Conservation (phyloP, 768 basidiomycete genomes). For the Hirschioporus abietinus region DNA sequence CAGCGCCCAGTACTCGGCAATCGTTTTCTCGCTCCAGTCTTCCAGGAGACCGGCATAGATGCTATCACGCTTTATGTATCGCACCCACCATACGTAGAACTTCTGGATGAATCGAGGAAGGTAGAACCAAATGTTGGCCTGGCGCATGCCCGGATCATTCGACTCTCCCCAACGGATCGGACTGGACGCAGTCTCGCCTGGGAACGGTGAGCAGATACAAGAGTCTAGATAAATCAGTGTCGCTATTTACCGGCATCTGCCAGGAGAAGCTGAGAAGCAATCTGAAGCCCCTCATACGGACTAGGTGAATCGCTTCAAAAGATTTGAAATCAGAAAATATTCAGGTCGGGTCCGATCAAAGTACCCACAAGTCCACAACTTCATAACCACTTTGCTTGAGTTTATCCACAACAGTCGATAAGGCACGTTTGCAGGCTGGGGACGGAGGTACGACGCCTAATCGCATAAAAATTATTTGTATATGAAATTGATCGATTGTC, state of each 20-base stretch:
- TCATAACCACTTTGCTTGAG: conserved; percentile 44
- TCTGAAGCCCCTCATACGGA: conserved; percentile 46
- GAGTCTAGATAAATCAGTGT: not conserved
- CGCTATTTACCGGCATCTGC: conserved; percentile 40
- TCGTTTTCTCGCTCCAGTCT: conserved; percentile 41
- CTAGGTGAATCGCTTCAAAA: conserved; percentile 34
- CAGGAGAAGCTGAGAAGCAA: conserved; percentile 47
- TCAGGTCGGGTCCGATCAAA: not conserved
- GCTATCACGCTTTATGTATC: conserved; percentile 46
- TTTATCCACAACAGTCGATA: conserved; percentile 38
- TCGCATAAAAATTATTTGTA: not conserved
- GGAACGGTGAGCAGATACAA: not conserved
- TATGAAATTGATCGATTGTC: conserved; percentile 3
- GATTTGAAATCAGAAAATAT: not conserved
- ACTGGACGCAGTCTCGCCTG: conserved; percentile 25
- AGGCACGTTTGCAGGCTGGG: conserved; percentile 53
- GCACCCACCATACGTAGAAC: conserved; percentile 46
- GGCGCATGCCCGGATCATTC: conserved; percentile 44
- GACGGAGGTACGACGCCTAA: conserved; percentile 54
- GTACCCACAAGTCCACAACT: conserved; percentile 45
- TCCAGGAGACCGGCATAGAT: conserved; percentile 51
- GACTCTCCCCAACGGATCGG: conserved; percentile 36
- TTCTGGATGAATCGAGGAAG: conserved; percentile 43
- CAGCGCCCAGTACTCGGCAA: conserved; percentile 45
- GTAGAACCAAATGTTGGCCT: conserved; percentile 32